Evolutionary conservation across 1,284 basidiomycete genomes (phyloP), one percentile per base, ranked within the genome.

Genomic region (Ceratobasidium sp.): DNA sequence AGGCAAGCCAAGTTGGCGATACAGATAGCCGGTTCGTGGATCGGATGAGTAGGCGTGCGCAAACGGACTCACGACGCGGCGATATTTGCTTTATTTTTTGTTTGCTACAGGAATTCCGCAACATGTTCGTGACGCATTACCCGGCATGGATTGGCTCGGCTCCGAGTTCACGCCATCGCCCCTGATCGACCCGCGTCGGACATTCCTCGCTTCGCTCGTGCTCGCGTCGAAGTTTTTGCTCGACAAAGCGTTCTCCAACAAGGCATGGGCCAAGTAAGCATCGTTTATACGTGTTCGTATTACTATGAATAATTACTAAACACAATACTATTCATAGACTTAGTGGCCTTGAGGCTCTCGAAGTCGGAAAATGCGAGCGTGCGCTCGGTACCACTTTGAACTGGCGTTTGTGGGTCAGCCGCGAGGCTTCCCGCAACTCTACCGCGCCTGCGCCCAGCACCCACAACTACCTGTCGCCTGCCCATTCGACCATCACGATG

Each of bases 211-310:
- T 0, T 91, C 94, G 0, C 86, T 98, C 45, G 95, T 98, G 78
- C 87, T 95, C 58, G 95, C 96, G 0, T 92, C 93, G 37, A 98
- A 98, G 82, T 97, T 97, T 83, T 90, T 94, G 76, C 95, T 97
- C 85, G 96, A 98, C 81, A 91, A 93, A 73, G 95, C 93, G 73
- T 98, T 96, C 81, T 95, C 93, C 13, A 97, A 98, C 83, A 89
- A 91, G 23, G 96, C 96, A 26, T 98, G 96, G 96, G 91, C 93
- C 7, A 95, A 95, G 81, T 54, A 54, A 54, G 53, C n/a, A 26
- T 54, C n/a, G 53, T 26, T 54, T 54, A 17, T 26, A 3, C 11
- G 7, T 10, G 6, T 47, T 15, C 26, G 13, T 54, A 33, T 61
- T 15, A 13, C 7, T 35, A 53, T 31, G 20, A 17, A 20, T 5